Conservation (phyloP, 2,329 filamentous ascomycete species). For the Orbilia blumenaviensis region DNA sequence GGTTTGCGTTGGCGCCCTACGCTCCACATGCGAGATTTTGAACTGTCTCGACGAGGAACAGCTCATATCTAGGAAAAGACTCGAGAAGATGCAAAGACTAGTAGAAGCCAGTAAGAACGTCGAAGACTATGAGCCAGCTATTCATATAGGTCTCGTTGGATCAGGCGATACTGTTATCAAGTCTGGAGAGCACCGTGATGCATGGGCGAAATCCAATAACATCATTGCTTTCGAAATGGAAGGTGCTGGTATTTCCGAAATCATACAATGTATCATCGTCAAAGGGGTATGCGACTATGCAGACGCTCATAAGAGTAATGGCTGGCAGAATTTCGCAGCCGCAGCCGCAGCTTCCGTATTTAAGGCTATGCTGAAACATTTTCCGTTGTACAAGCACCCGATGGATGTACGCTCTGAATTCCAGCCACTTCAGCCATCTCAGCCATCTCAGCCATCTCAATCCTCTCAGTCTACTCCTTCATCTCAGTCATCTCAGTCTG, state of each 20-base stretch:
- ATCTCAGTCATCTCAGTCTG: neutral
- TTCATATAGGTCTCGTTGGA: neutral
- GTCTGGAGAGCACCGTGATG: constrained; percentile 1
- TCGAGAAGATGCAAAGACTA: neutral
- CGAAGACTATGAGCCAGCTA: neutral
- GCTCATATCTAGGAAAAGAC: neutral
- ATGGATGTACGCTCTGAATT: too few species aligned
- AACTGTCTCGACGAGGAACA: neutral
- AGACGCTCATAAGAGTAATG: constrained; percentile 21
- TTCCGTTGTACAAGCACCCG: neutral
- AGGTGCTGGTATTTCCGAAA: neutral
- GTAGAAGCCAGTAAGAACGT: neutral
- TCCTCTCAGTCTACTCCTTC: neutral
- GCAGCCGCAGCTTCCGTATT: constrained; percentile 1
- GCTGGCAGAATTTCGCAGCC: constrained; percentile 28
- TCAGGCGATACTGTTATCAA: constrained; percentile 11
- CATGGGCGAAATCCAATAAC: neutral
- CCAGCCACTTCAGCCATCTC: neutral
- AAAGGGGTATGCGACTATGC: constrained; percentile 29
- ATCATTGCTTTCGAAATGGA: constrained; percentile 17
- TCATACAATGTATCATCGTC: neutral
- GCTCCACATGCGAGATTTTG: neutral
- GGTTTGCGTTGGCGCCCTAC: neutral
- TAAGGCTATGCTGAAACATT: neutral
- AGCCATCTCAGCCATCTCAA: neutral